Conservation (phyloP, 179 eudicot species). For the Spergularia azorica region DNA sequence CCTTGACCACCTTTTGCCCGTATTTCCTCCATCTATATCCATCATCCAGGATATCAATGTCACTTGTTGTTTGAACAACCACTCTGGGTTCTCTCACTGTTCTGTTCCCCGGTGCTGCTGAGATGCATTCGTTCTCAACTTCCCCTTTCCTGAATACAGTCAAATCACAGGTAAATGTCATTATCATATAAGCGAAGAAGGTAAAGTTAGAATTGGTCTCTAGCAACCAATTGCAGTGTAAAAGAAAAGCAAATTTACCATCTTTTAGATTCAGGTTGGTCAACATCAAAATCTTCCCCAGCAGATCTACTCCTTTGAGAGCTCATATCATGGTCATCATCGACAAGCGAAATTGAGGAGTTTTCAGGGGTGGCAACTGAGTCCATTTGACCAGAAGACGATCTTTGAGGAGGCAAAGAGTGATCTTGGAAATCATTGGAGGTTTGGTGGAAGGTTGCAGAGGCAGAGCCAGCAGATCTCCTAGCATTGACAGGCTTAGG, state of each 20-base stretch:
- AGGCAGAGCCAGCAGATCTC: conserved; percentile 42
- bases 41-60: conserved; percentile 85
- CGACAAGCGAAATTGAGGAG: conserved; percentile 62
- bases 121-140: conserved; percentile 59
- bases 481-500: conserved; percentile 62
- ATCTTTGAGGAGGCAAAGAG: conserved; percentile 33
- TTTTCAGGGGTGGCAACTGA: conserved; percentile 62
- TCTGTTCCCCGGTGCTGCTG: conserved; percentile 52
- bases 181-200: neutral
- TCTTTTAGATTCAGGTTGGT: conserved; percentile 65
- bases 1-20: conserved; percentile 87
- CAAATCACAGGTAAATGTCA: neutral
- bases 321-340: conserved; percentile 55
- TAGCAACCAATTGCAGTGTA: neutral
- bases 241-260: conserved; percentile 41
- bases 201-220: neutral
- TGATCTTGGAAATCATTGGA: conserved; percentile 39
- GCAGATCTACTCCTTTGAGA: conserved; percentile 53
- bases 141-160: conserved; percentile 45
- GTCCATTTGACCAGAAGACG: conserved; percentile 42
- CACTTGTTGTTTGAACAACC: conserved; percentile 83
- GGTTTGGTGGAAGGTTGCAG: conserved; percentile 31
- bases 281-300: conserved; percentile 56
- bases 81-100: conserved; percentile 84
- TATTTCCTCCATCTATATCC: conserved; percentile 92